Conservation (phyloP, 2,329 filamentous ascomycete genomes). For the Alternaria longipes region DNA sequence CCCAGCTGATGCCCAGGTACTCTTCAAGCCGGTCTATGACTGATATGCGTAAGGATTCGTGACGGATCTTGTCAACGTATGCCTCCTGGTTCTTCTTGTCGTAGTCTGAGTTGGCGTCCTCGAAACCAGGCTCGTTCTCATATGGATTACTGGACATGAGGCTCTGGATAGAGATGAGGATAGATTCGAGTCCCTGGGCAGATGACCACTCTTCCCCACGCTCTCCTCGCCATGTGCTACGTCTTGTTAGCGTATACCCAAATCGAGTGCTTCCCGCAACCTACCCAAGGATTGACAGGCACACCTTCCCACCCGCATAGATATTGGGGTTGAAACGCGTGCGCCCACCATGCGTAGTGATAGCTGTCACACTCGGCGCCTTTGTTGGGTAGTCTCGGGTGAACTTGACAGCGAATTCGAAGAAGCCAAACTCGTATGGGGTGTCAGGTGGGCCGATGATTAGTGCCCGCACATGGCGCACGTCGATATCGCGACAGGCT, state of each 20-base stretch:
- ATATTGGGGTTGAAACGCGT: constrained; percentile 98
- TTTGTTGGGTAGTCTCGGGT: constrained; percentile 83
- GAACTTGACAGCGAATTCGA: constrained; percentile 86
- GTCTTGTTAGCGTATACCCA: constrained; percentile 20
- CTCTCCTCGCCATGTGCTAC: constrained; percentile 90
- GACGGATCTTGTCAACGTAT: constrained; percentile 89
- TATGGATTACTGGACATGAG: constrained; percentile 94
- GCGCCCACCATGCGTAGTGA: constrained; percentile 87
- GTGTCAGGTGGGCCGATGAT: constrained; percentile 94
- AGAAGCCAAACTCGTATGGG: constrained; percentile 97
- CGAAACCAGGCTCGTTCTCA: constrained; percentile 94
- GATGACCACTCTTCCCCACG: constrained; percentile 95
- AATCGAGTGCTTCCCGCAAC: constrained; percentile 10
- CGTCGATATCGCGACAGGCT: constrained; percentile 85
- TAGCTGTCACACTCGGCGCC: constrained; percentile 68
- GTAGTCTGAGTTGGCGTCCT: constrained; percentile 71
- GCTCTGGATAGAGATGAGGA: constrained; percentile 94
- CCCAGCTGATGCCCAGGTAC: constrained; percentile 70
- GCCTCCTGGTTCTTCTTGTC: constrained; percentile 78
- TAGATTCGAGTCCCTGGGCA: constrained; percentile 92
- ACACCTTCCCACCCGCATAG: constrained; percentile 90
- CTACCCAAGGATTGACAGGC: constrained; percentile 90
- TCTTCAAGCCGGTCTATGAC: constrained; percentile 86
- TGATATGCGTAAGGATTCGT: constrained; percentile 87
- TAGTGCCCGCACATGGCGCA: constrained; percentile 84